Evolutionary conservation across 2,329 filamentous ascomycete species (phyloP).

Genomic region (Trichophyton mentagrophytes): DNA sequence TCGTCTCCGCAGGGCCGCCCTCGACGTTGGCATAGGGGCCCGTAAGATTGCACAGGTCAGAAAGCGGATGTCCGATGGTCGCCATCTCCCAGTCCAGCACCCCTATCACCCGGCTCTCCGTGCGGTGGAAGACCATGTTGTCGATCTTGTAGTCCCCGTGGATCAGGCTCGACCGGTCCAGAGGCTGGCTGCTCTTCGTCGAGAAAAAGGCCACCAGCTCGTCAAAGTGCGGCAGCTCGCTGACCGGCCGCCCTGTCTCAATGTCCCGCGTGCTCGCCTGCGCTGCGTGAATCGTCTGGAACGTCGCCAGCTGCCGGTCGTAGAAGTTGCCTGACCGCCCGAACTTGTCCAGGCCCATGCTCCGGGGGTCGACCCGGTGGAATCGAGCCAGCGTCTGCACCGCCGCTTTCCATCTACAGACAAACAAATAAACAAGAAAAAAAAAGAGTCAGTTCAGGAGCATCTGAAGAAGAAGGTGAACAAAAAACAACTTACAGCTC

Average conservation of each 20-base stretch:
- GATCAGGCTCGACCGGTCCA: conserved; percentile 65
- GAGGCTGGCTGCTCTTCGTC: conserved; percentile 55
- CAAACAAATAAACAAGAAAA: too few species aligned
- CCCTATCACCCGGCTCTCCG: conserved; percentile 75
- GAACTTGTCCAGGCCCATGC: conserved; percentile 58
- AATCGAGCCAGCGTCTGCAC: conserved; percentile 72
- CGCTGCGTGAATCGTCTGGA: conserved; percentile 61
- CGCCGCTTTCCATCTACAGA: conserved; percentile 62
- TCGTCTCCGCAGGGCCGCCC: conserved; percentile 25
- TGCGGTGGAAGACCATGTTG: conserved; percentile 80
- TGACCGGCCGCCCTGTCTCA: conserved; percentile 64
- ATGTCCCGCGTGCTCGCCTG: conserved; percentile 65
- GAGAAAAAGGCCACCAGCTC: conserved; percentile 69
- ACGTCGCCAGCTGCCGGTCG: conserved; percentile 70
- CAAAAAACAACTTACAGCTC: conserved; percentile 45
- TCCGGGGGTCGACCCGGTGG: conserved; percentile 57
- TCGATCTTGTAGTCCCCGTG: conserved; percentile 97
- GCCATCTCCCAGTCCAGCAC: conserved; percentile 99
- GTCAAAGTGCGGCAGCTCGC: conserved; percentile 69
- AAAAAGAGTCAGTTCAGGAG: too few species aligned
- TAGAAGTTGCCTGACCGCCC: conserved; percentile 71
- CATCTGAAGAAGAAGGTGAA: not conserved
- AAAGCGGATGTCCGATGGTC: conserved; percentile 89
- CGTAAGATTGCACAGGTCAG: conserved; percentile 71
- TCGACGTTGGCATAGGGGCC: conserved; percentile 28